A percentile compares a stretch with the other conserved stretches of the same genome.
phyloP scores from a whole-genome alignment of 1,139 yeast species.

The Yamadazyma songkhlaensis region DNA sequence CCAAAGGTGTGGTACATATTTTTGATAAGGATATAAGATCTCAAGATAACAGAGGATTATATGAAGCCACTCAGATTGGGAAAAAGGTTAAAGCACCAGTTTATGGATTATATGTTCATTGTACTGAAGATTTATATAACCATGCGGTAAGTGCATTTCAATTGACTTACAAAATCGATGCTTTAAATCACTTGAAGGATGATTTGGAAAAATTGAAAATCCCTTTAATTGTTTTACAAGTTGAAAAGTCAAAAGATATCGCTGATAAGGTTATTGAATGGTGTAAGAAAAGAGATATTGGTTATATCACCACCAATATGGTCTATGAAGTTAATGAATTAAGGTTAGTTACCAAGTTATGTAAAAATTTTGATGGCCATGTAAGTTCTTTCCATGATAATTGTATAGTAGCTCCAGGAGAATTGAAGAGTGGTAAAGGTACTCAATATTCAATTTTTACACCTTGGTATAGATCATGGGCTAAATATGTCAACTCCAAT shows the following conservation, averaged over 20 bases:
- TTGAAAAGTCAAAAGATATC: conserved; percentile 23
- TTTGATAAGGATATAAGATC: conserved; percentile 43
- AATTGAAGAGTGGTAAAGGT: conserved; percentile 38
- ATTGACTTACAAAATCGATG: conserved; percentile 32
- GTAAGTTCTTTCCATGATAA: conserved; percentile 39
- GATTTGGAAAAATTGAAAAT: conserved; percentile 31
- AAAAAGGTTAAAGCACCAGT: conserved; percentile 22
- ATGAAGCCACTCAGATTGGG: conserved; percentile 30
- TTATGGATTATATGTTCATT: conserved; percentile 37
- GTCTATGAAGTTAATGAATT: conserved; percentile 55
- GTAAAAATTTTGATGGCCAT: conserved; percentile 6
- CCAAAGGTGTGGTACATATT: conserved; percentile 35
- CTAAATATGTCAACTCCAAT: conserved; percentile 3
- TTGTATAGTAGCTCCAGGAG: conserved; percentile 47
- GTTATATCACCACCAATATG: conserved; percentile 39
- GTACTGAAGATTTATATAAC: conserved; percentile 35
- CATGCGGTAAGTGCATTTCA: conserved; percentile 46
- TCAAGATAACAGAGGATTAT: conserved; percentile 38
- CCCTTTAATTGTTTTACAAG: conserved; percentile 36
- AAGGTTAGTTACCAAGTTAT: conserved; percentile 28
- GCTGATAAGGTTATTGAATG: conserved; percentile 21
- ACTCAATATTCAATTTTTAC: conserved; percentile 50
- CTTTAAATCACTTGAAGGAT: conserved; percentile 26
- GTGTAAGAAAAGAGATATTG: conserved; percentile 21
- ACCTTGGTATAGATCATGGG: conserved; percentile 54